phyloP scores from a whole-genome alignment of 2,329 filamentous ascomycete genomes.

The Ascochyta pisi region DNA sequence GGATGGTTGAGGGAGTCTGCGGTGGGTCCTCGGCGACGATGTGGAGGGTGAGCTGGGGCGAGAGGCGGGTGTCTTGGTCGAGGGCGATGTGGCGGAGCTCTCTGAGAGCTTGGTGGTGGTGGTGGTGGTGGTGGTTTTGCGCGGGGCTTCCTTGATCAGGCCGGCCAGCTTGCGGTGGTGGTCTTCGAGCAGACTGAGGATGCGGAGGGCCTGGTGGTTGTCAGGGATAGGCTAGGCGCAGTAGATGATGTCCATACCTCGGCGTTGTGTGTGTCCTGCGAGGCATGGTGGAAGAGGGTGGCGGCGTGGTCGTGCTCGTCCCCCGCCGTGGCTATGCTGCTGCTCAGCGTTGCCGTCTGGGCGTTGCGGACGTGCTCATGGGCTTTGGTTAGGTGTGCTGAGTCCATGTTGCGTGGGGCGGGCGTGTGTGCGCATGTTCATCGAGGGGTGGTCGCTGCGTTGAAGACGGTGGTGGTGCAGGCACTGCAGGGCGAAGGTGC shows the following conservation, averaged over 20 bases:
- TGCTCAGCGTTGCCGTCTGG: conserved; percentile 70
- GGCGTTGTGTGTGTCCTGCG: conserved; percentile 70
- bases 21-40: conserved; percentile 46
- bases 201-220: conserved; percentile 73
- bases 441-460: conserved; percentile 3
- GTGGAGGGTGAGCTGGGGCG: conserved; percentile 44
- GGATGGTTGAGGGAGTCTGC: conserved; percentile 71
- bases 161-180: conserved; percentile 86
- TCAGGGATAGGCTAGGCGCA: not conserved
- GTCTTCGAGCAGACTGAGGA: conserved; percentile 81
- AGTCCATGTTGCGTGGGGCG: conserved; percentile 64
- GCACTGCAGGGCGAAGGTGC: too few species aligned
- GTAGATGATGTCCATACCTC: conserved; percentile 52
- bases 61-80: conserved; percentile 26
- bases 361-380: conserved; percentile 90
- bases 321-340: conserved; percentile 80
- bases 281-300: conserved; percentile 83
- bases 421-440: conserved; percentile 13
- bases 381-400: conserved; percentile 74
- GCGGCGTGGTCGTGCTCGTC: conserved; percentile 89
- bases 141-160: conserved; percentile 73
- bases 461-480: not conserved
- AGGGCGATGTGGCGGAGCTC: conserved; percentile 17
- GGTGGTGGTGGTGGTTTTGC: conserved; percentile 26
- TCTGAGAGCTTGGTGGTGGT: conserved; percentile 1